Percentiles rank a stretch among this genome's conserved stretches.
Evolutionary conservation across 768 basidiomycete species (phyloP).

Genomic region (Agaricus subrufescens): DNA sequence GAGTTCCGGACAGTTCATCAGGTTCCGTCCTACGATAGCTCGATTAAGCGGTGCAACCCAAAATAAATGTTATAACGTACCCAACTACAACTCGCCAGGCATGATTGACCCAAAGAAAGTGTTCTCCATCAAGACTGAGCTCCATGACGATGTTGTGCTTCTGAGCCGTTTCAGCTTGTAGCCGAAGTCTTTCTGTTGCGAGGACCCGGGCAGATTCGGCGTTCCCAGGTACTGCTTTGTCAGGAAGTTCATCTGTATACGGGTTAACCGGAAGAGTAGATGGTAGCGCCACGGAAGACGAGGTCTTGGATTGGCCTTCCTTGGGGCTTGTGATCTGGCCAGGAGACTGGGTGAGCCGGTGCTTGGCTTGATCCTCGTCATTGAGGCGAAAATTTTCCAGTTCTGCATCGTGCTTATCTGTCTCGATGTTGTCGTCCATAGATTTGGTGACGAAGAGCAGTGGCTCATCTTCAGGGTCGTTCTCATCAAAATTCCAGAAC

Average conservation of each 20-base stretch:
- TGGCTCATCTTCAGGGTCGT: constrained; percentile 87
- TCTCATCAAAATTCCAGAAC: constrained; percentile 98
- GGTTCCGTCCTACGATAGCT: constrained; percentile 64
- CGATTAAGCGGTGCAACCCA: not conserved
- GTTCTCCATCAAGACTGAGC: constrained; percentile 88
- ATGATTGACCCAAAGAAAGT: constrained; percentile 94
- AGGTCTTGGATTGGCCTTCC: constrained; percentile 52
- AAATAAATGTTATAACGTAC: constrained; percentile 38
- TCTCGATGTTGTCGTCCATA: constrained; percentile 47
- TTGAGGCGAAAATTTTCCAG: constrained; percentile 43
- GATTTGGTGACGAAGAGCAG: constrained; percentile 93
- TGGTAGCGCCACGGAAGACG: constrained; percentile 25
- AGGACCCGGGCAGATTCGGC: constrained; percentile 78
- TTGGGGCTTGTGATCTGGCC: constrained; percentile 49
- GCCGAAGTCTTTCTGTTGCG: constrained; percentile 80
- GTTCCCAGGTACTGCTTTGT: constrained; percentile 45
- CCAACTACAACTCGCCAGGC: constrained; percentile 92
- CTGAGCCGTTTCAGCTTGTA: constrained; percentile 93
- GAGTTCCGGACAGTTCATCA: constrained; percentile 68
- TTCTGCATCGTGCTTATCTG: constrained; percentile 36
- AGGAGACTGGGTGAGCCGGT: constrained; percentile 44
- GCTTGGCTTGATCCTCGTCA: constrained; percentile 48
- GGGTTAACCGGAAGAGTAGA: constrained; percentile 29
- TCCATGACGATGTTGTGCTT: constrained; percentile 96
- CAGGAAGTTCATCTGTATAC: constrained; percentile 28